These are phyloP conservation scores for Diplogelasinospora grovesii DNA, from an alignment of 495 filamentous ascomycete species.

Conservation along the genomic window DNA sequence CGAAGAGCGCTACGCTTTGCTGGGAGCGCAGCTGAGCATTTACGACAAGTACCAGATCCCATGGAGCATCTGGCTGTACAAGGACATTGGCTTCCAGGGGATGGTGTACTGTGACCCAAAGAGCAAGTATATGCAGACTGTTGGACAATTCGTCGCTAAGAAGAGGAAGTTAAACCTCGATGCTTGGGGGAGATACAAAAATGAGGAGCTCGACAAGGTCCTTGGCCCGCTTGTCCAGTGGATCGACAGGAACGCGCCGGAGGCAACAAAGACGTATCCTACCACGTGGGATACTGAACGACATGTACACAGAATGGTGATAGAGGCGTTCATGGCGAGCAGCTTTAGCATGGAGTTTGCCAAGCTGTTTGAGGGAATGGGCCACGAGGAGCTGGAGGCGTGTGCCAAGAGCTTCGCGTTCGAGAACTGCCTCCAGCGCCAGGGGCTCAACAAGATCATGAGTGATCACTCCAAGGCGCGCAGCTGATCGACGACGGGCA, in stretches of 20 bases:
- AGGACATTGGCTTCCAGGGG: constrained; percentile 57
- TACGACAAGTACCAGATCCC: constrained; percentile 50
- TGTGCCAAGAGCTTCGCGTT: constrained; percentile 51
- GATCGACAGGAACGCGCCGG: constrained; percentile 19
- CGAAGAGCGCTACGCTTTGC: constrained; percentile 43
- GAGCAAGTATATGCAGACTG: constrained; percentile 43
- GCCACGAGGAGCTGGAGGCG: constrained; percentile 47
- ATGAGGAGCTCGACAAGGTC: constrained; percentile 32
- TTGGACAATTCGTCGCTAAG: constrained; percentile 49
- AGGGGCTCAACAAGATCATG: constrained; percentile 51
- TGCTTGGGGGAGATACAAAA: constrained; percentile 50
- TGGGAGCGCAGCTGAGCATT: constrained; percentile 50
- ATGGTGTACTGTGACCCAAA: constrained; percentile 39
- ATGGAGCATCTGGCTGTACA: constrained; percentile 63
- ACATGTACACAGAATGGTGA: constrained; percentile 45
- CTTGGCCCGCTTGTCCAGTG: constrained; percentile 24
- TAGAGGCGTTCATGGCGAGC: constrained; percentile 47
- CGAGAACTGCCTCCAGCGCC: constrained; percentile 49
- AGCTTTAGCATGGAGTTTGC: constrained; percentile 54
- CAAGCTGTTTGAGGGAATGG: constrained; percentile 49
- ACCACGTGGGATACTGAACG: constrained; percentile 50
- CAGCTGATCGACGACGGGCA: too few relatives aligned
- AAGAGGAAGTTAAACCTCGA: constrained; percentile 48
- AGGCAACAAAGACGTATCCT: constrained; percentile 43
- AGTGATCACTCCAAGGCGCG: too few relatives aligned